phyloP scores from a whole-genome alignment of 768 basidiomycete genomes.

The Podaxis carcinomalis region DNA sequence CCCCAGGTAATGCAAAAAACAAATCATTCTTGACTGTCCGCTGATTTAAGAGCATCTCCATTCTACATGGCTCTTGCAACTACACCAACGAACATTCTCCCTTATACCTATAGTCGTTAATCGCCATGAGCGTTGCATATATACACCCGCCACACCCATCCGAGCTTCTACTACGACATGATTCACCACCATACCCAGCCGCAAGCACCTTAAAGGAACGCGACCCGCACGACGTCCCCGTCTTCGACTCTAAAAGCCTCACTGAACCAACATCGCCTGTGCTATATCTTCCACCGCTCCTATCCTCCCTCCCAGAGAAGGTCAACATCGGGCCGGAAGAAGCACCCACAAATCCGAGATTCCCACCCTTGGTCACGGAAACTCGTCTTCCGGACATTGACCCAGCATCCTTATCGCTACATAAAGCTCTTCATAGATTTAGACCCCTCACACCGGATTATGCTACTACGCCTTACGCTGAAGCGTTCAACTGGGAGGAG shows the following conservation, averaged over 20 bases:
- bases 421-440: conserved; percentile 82
- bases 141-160: conserved; percentile 31
- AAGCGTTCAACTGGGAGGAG: conserved; percentile 88
- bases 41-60: background rate
- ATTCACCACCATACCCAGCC: background rate
- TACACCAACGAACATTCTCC: background rate
- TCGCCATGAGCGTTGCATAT: conserved; percentile 23
- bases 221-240: conserved; percentile 55
- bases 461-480: conserved; percentile 55
- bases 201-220: conserved; percentile 17
- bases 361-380: conserved; percentile 54
- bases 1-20: background rate
- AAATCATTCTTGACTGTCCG: background rate
- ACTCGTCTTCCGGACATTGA: conserved; percentile 85
- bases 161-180: conserved; percentile 5
- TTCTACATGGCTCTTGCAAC: background rate
- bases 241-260: conserved; percentile 32
- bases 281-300: conserved; percentile 80
- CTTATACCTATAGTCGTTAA: background rate
- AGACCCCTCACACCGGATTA: conserved; percentile 57
- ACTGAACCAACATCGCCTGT: conserved; percentile 40
- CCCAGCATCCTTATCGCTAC: conserved; percentile 76
- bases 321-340: conserved; percentile 24
- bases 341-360: conserved; percentile 17
- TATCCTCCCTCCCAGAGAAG: conserved; percentile 66